Conservation (phyloP, 495 filamentous ascomycete species). For the Tuber calosporum region DNA sequence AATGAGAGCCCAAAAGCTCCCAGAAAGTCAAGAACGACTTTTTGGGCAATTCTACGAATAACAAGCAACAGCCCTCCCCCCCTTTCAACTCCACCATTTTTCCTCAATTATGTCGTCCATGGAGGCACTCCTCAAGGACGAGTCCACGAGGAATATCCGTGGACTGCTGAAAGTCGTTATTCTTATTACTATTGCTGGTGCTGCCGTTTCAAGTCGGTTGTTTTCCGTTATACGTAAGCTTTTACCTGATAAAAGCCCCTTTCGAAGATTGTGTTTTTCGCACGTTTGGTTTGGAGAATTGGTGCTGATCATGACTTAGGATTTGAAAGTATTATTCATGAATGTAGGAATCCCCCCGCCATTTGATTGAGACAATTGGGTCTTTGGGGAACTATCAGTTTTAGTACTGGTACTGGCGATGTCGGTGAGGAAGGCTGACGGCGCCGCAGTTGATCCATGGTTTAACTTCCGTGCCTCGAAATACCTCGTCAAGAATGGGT, state of each 20-base stretch:
- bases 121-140: conserved; percentile 59
- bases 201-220: conserved; percentile 85
- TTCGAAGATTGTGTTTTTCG: conserved; percentile 8
- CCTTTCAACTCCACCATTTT: conserved; percentile 25
- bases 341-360: conserved; percentile 61
- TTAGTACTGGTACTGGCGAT: conserved; percentile 42
- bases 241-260: conserved; percentile 9
- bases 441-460: conserved; percentile 86
- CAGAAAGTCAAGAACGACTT: background rate
- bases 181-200: conserved; percentile 82
- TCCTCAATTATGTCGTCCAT: conserved; percentile 36
- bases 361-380: conserved; percentile 9
- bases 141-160: conserved; percentile 66
- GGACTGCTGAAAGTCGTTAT: conserved; percentile 85
- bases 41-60: background rate
- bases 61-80: conserved; percentile 17
- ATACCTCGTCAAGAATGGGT: conserved; percentile 91
- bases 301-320: conserved; percentile 49
- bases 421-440: conserved; percentile 28
- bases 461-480: conserved; percentile 99
- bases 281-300: conserved; percentile 6
- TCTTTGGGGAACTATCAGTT: conserved; percentile 10
- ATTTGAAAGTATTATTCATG: conserved; percentile 99
- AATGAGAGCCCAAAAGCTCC: background rate
- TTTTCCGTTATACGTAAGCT: conserved; percentile 95